Evolutionary conservation across 768 basidiomycete species (phyloP), one percentile per base, ranked within the genome.

Genomic region (Auricularia heimuer): DNA sequence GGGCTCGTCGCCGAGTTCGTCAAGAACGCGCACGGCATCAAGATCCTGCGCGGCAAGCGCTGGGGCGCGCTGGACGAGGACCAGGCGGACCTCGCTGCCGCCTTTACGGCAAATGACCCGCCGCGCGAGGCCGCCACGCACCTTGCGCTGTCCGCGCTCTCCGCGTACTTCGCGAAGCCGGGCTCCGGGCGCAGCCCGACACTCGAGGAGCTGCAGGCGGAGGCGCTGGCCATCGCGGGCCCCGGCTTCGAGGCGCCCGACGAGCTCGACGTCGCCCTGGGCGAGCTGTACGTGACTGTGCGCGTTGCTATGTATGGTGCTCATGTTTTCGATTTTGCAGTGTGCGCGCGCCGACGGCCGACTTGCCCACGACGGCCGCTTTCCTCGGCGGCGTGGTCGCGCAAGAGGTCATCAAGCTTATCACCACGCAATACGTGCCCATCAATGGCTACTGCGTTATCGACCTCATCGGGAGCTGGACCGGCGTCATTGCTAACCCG

Each of bases 361-460:
- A 96, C 70, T 77, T 98, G 3, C 96, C 96, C 4, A 98, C 94
- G 68, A 94, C 88, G 1, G 92, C 96, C 0, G 95, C 95, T 1
- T 85, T 98, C 71, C 78, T 98, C 0, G 97, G 97, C 1, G 97
- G 97, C 2, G 75, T 98, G 42, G 88, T 98, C 21, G 94, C 95
- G 33, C 97, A 99, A 70, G 97, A 99, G 73, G 86, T 87, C 4
- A 98, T 98, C 81, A 98, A 99, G 82, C 82, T 98, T 77, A 88
- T 96, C 70, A 99, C 96, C 65, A 87, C 85, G 70, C 97, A 99
- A 75, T 99, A 99, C 73, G 82, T 95, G 14, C 95, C 97, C 7
- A 82, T 96, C 61, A 85, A 88, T 67, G 91, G 92, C 14, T 88
- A 88, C 68, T 91, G 89, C 69, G 81, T 92, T 29, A 78, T 96